Conservation (phyloP, 1,284 basidiomycete genomes). For the Trichosporon inkin region DNA sequence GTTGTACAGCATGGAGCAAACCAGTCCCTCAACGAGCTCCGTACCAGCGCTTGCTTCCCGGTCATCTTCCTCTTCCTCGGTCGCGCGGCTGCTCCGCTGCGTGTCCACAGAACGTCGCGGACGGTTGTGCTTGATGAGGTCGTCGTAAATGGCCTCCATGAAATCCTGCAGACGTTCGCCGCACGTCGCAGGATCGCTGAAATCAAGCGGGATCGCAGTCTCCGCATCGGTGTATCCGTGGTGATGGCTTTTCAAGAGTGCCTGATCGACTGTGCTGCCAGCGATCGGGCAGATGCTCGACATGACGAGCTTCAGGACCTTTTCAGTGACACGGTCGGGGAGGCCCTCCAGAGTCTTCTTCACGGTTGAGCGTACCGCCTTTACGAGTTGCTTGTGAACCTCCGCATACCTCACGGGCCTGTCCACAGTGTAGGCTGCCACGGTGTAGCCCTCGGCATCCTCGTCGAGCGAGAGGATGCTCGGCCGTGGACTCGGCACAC, state of each 20-base stretch:
- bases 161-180: slow-evolving; percentile 67
- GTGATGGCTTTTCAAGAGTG: slow-evolving; percentile 32
- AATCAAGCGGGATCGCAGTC: slow-evolving; percentile 28
- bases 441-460: slow-evolving; percentile 37
- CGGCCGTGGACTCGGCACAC: slow-evolving; percentile 30
- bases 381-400: slow-evolving; percentile 60
- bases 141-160: slow-evolving; percentile 60
- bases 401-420: slow-evolving; percentile 50
- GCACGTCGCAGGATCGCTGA: slow-evolving; percentile 48
- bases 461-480: slow-evolving; percentile 35
- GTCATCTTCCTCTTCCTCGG: slow-evolving; percentile 34
- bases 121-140: slow-evolving; percentile 51
- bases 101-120: slow-evolving; percentile 7
- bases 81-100: not conserved
- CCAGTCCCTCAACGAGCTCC: slow-evolving; percentile 64
- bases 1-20: slow-evolving; percentile 71
- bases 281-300: slow-evolving; percentile 27
- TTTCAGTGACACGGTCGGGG: slow-evolving; percentile 64
- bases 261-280: slow-evolving; percentile 19
- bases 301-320: slow-evolving; percentile 52
- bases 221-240: slow-evolving; percentile 14
- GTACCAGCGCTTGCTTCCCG: slow-evolving; percentile 53
- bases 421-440: slow-evolving; percentile 45
- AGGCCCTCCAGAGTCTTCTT: slow-evolving; percentile 55
- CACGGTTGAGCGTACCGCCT: slow-evolving; percentile 59